A percentile compares a stretch with the other conserved stretches of the same genome.
These are phyloP conservation scores for Zizania palustris DNA, from an alignment of 202 grass and related monocot genomes.

Conservation along the genomic window DNA sequence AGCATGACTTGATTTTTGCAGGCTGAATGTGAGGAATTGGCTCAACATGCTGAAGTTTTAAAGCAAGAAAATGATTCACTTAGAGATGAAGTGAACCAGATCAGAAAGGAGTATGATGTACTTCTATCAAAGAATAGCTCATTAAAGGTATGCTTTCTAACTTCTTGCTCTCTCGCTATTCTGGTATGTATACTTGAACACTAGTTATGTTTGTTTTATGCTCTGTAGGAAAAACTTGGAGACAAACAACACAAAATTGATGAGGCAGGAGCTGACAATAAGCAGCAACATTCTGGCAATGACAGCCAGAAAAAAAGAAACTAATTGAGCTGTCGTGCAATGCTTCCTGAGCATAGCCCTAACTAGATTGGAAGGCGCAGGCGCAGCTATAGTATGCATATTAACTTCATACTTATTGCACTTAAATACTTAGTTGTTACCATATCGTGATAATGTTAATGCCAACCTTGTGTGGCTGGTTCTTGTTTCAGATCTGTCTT, in stretches of 20 bases:
- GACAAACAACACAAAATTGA: constrained; percentile 60
- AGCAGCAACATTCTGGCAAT: constrained; percentile 55
- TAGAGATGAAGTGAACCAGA: constrained; percentile 76
- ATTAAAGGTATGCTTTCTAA: constrained; percentile 58
- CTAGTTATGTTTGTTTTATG: constrained; percentile 10
- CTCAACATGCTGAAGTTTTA: constrained; percentile 76
- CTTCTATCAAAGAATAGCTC: constrained; percentile 79
- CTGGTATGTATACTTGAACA: constrained; percentile 28
- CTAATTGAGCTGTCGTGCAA: constrained; percentile 57
- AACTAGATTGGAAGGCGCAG: constrained; percentile 59
- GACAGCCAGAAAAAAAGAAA: constrained; percentile 64
- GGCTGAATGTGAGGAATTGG: constrained; percentile 97
- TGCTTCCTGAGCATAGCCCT: constrained; percentile 52
- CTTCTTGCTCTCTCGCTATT: constrained; percentile 19
- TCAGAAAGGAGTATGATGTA: constrained; percentile 87
- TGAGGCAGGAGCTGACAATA: constrained; percentile 59
- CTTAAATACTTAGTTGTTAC: constrained; percentile 63
- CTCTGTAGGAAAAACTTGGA: constrained; percentile 76
- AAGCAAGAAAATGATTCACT: constrained; percentile 92
- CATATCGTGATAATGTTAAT: constrained; percentile 55
- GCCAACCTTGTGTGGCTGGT: constrained; percentile 59
- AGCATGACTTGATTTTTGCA: constrained; percentile 49
- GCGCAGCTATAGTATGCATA: constrained; percentile 60
- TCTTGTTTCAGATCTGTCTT: constrained; percentile 71
- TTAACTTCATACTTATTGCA: constrained; percentile 65